phyloP scores from a whole-genome alignment of 306 rosid genomes.

The Gillenia trifoliata region DNA sequence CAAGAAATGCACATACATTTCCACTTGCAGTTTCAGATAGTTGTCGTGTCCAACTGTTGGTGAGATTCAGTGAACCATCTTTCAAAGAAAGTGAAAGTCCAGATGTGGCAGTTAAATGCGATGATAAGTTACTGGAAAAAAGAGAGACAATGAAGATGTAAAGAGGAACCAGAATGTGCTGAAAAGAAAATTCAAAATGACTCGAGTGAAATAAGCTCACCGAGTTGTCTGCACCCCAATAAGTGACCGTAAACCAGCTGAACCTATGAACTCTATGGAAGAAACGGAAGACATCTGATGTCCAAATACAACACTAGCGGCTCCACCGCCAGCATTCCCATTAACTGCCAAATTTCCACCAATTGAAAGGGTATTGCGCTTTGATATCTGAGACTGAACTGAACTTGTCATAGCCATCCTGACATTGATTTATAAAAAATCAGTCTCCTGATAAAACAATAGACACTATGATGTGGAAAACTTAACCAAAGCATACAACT shows the following conservation, averaged over 20 bases:
- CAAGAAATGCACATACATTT: slow-evolving; percentile 46
- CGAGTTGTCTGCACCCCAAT: slow-evolving; percentile 83
- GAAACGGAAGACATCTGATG: slow-evolving; percentile 73
- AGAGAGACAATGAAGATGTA: slow-evolving; percentile 3
- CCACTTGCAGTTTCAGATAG: slow-evolving; percentile 76
- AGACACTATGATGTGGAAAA: background rate
- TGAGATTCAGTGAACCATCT: slow-evolving; percentile 86
- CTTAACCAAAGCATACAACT: background rate
- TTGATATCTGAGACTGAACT: slow-evolving; percentile 81
- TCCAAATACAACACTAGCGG: slow-evolving; percentile 64
- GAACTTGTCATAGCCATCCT: slow-evolving; percentile 97
- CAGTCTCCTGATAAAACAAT: slow-evolving; percentile 18
- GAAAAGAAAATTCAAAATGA: slow-evolving; percentile 6
- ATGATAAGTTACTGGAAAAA: slow-evolving; percentile 56
- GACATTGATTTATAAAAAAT: slow-evolving; percentile 33
- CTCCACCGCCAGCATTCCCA: slow-evolving; percentile 79
- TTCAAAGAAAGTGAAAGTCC: slow-evolving; percentile 71
- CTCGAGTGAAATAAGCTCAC: slow-evolving; percentile 34
- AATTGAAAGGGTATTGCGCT: slow-evolving; percentile 47
- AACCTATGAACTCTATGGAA: slow-evolving; percentile 67
- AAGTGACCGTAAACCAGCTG: slow-evolving; percentile 78
- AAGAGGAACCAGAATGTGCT: slow-evolving; percentile 5
- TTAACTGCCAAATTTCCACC: slow-evolving; percentile 82
- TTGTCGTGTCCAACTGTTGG: slow-evolving; percentile 92
- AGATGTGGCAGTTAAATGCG: slow-evolving; percentile 79